A percentile compares a stretch with the other conserved stretches of the same genome.
phyloP scores from a whole-genome alignment of 2,329 filamentous ascomycete genomes.

The Orbilia quercus region DNA sequence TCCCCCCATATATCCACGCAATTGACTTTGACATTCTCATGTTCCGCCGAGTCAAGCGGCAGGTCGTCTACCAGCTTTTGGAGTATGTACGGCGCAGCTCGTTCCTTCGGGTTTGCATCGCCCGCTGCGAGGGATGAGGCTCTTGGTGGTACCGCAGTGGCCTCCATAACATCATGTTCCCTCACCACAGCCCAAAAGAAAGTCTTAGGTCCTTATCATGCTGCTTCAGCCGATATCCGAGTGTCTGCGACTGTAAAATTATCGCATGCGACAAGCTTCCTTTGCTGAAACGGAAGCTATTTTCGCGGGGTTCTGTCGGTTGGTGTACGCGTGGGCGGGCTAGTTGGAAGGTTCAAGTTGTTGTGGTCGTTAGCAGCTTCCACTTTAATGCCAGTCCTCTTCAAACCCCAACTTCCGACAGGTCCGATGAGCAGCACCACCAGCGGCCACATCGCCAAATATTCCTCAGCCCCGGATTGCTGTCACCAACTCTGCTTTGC shows the following conservation, averaged over 20 bases:
- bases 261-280: conserved; percentile 42
- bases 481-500: conserved; percentile 13
- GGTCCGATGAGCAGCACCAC: conserved; percentile 51
- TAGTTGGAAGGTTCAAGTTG: conserved; percentile 49
- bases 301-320: conserved; percentile 18
- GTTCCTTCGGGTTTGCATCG: conserved; percentile 39
- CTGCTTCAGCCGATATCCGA: conserved; percentile 28
- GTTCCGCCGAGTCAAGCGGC: conserved; percentile 58
- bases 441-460: conserved; percentile 47
- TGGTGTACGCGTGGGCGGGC: conserved; percentile 38
- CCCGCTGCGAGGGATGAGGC: conserved; percentile 54
- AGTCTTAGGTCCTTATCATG: conserved; percentile 53
- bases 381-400: conserved; percentile 15
- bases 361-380: conserved; percentile 53
- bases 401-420: conserved; percentile 50
- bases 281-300: conserved; percentile 18
- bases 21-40: conserved; percentile 58
- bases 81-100: conserved; percentile 59
- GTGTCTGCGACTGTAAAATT: conserved; percentile 27
- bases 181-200: conserved; percentile 19
- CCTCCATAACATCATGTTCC: conserved; percentile 54
- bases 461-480: conserved; percentile 20
- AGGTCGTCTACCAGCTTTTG: conserved; percentile 59
- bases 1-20: conserved; percentile 63
- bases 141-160: conserved; percentile 54